These are phyloP conservation scores for Podochytrium sp. DNA, from an alignment of 192 early-diverging fungal genomes.

Conservation along the genomic window DNA sequence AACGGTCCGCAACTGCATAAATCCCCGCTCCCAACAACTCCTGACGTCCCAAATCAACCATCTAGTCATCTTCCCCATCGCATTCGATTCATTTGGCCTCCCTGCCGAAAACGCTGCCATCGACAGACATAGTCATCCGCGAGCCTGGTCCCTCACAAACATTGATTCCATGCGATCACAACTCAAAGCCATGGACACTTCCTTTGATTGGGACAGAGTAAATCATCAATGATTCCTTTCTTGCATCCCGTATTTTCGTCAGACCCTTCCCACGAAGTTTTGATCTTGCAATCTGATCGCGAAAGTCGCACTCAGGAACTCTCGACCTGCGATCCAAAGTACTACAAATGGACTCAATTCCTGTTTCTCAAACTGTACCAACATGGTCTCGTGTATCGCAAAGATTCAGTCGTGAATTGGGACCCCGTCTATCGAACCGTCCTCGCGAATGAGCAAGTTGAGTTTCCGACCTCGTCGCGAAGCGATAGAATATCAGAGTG, in stretches of 20 bases:
- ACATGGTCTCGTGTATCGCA: conserved; percentile 83
- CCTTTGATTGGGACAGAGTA: conserved; percentile 92
- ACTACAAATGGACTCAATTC: conserved; percentile 95
- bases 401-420: conserved; percentile 94
- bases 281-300: not conserved
- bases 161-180: conserved; percentile 85
- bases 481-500: no score
- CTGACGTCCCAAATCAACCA: not conserved
- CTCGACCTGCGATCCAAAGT: conserved; percentile 81
- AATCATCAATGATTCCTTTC: not conserved
- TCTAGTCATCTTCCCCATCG: conserved; percentile 81
- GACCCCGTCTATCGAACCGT: conserved; percentile 96
- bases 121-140: conserved; percentile 75
- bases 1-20: not conserved
- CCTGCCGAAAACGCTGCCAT: conserved; percentile 98
- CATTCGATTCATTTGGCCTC: conserved; percentile 98
- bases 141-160: conserved; percentile 82
- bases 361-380: conserved; percentile 81
- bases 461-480: not conserved
- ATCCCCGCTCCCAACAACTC: not conserved
- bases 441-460: conserved; percentile 91
- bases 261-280: no score
- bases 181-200: conserved; percentile 69
- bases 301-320: conserved; percentile 69
- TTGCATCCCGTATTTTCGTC: not conserved